Evolutionary conservation across 2,329 filamentous ascomycete species (phyloP), one percentile per base, ranked within the genome.

Genomic region (Pseudocercospora fijiensis): DNA sequence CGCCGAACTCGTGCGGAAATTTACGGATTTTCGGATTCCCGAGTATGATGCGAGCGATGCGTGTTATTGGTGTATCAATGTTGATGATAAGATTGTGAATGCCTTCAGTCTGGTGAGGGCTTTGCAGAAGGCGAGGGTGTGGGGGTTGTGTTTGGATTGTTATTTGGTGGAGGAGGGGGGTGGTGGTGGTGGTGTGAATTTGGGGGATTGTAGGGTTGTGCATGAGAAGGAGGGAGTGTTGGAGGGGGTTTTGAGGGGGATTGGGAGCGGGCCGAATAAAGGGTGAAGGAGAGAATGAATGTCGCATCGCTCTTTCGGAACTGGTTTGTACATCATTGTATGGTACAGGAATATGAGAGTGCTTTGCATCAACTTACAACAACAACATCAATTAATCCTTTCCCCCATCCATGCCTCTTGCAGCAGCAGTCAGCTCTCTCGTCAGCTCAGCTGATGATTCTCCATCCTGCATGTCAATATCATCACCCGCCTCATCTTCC

Each of bases 121-220:
- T 43, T 56, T 70, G 63, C 71, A 73, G 22, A 60, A 58, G 37
- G 67, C 69, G 20, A 33, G 51, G 24, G 53, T 75, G 20, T 74
- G 72, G 72, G 73, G 72, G 8, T 33, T 74, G 37, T 75, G 73
- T 60, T 61, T 73, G 59, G 73, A 75, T 52, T 75, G 73, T 58
- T 72, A 71, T 61, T 69, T 65, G 49, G 63, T 62, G n/a, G n/a
- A n/a, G n/a, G n/a, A n/a, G n/a, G n/a, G n/a, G n/a, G n/a, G n/a
- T n/a, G n/a, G n/a, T n/a, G n/a, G n/a, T 27, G 68, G 66, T 5
- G 68, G 67, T 0, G 18, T 67, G 37, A 65, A 65, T 24, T 30
- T 24, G 6, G 69, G 67, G n/a, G 66, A 73, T 57, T 75, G 73
- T 49, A 60, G 72, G 30, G 65, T 61, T 30, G 69, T 71, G 57